Conservation (phyloP, 2,329 filamentous ascomycete genomes). For the Epicoccum sorghinum region DNA sequence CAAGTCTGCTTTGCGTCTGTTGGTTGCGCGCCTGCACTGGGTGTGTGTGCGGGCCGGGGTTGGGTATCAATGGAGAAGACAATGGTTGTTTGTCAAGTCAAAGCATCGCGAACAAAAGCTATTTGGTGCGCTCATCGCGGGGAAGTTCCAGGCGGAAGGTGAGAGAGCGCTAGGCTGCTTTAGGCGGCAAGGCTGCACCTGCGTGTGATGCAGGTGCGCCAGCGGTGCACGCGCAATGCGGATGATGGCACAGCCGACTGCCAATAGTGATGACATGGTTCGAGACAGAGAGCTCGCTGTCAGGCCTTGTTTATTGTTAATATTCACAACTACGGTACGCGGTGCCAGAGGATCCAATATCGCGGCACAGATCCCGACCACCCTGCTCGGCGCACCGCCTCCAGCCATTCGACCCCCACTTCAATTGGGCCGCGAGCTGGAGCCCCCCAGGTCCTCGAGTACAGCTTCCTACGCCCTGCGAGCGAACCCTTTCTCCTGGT, state of each 20-base stretch:
- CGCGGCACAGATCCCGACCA: slow-evolving; percentile 29
- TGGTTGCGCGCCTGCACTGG: background rate
- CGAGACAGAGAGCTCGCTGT: background rate
- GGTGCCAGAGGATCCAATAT: slow-evolving; percentile 8
- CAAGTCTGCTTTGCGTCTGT: background rate
- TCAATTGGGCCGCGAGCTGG: slow-evolving; percentile 33
- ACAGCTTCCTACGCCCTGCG: slow-evolving; percentile 17
- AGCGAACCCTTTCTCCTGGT: slow-evolving; percentile 12
- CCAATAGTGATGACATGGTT: background rate
- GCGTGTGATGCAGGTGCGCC: slow-evolving; percentile 23
- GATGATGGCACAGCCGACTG: background rate
- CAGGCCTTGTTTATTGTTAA: slow-evolving; percentile 1
- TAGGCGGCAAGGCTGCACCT: slow-evolving; percentile 21
- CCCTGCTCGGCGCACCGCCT: slow-evolving; percentile 35
- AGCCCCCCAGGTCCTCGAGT: slow-evolving; percentile 30
- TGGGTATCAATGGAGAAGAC: slow-evolving; percentile 8
- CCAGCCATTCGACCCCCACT: slow-evolving; percentile 38
- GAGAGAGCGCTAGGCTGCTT: slow-evolving; percentile 33
- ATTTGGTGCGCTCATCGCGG: slow-evolving; percentile 24
- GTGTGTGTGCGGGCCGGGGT: background rate
- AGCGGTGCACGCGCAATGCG: slow-evolving; percentile 14
- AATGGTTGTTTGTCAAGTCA: slow-evolving; percentile 16
- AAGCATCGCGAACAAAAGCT: slow-evolving; percentile 23
- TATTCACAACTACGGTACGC: background rate
- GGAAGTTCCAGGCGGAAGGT: slow-evolving; percentile 26